Conservation (phyloP, 805 yeast species). For the Saturnispora saitoi region DNA sequence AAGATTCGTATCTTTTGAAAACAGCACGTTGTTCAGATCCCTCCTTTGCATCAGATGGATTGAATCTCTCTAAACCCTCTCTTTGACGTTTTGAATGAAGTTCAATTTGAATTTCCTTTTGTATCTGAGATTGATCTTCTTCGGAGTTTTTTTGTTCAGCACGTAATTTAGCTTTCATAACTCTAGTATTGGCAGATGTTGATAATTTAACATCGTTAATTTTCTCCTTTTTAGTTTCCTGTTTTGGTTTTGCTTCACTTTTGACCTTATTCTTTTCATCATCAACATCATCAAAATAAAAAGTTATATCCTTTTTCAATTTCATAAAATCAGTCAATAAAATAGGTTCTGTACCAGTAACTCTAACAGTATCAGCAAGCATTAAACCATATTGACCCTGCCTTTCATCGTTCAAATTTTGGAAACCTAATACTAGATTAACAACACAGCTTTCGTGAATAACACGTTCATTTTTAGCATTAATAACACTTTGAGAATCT, state of each 20-base stretch:
- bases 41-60: constrained; percentile 67
- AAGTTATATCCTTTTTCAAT: constrained; percentile 65
- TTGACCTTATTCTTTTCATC: constrained; percentile 24
- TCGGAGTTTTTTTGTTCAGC: constrained; percentile 65
- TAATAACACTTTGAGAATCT: constrained; percentile 67
- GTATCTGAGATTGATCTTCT: constrained; percentile 70
- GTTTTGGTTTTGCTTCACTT: constrained; percentile 9
- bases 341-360: constrained; percentile 52
- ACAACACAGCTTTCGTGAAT: constrained; percentile 68
- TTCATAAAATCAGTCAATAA: constrained; percentile 70
- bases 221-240: constrained; percentile 4
- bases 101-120: constrained; percentile 74
- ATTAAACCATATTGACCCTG: constrained; percentile 59
- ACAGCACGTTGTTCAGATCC: constrained; percentile 53
- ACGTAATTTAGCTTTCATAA: constrained; percentile 70
- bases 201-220: constrained; percentile 10
- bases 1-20: constrained; percentile 92
- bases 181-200: constrained; percentile 42
- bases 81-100: constrained; percentile 79
- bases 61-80: constrained; percentile 76
- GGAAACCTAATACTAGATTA: constrained; percentile 71
- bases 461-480: constrained; percentile 59
- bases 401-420: constrained; percentile 45
- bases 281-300: constrained; percentile 57
- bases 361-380: constrained; percentile 72